Conservation (phyloP, 1,284 basidiomycete genomes). For the Tilletia horrida region DNA sequence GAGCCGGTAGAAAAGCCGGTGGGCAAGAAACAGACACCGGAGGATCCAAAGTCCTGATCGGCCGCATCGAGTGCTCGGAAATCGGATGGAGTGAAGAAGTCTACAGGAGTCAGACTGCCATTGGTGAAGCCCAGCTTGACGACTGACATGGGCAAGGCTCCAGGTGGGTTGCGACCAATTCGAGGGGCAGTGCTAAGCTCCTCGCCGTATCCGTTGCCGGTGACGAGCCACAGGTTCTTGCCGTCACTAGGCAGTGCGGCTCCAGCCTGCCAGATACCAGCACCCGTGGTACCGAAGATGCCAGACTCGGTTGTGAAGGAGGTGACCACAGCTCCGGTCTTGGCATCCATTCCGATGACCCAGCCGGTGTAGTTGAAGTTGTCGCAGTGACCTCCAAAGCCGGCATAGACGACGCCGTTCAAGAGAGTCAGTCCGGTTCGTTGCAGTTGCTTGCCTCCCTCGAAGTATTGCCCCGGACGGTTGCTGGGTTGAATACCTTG, state of each 20-base stretch:
- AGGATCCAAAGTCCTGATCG: slow-evolving; percentile 25
- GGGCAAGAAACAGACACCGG: slow-evolving; percentile 21
- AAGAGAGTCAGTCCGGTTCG: slow-evolving; percentile 22
- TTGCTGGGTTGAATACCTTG: slow-evolving; percentile 21
- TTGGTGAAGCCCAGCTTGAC: slow-evolving; percentile 20
- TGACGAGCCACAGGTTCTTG: slow-evolving; percentile 22
- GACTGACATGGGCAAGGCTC: slow-evolving; percentile 23
- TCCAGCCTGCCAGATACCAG: slow-evolving; percentile 19
- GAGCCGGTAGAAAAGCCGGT: slow-evolving; percentile 22
- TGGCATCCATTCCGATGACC: slow-evolving; percentile 27
- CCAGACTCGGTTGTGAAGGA: slow-evolving; percentile 21
- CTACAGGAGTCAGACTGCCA: slow-evolving; percentile 13
- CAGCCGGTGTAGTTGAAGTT: slow-evolving; percentile 30
- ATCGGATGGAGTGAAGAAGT: slow-evolving; percentile 25
- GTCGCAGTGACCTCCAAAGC: slow-evolving; percentile 28
- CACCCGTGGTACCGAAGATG: slow-evolving; percentile 16
- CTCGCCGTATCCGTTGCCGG: slow-evolving; percentile 24
- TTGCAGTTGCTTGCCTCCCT: slow-evolving; percentile 19
- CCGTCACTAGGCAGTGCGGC: slow-evolving; percentile 22
- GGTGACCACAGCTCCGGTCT: slow-evolving; percentile 18
- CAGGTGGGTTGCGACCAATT: slow-evolving; percentile 22
- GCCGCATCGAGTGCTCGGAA: slow-evolving; percentile 24
- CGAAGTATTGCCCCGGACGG: slow-evolving; percentile 2
- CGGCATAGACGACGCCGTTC: slow-evolving; percentile 26
- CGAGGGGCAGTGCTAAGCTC: slow-evolving; percentile 20